These are phyloP conservation scores for Protomyces inundatus DNA, from an alignment of 1,139 yeast genomes.

Conservation along the genomic window DNA sequence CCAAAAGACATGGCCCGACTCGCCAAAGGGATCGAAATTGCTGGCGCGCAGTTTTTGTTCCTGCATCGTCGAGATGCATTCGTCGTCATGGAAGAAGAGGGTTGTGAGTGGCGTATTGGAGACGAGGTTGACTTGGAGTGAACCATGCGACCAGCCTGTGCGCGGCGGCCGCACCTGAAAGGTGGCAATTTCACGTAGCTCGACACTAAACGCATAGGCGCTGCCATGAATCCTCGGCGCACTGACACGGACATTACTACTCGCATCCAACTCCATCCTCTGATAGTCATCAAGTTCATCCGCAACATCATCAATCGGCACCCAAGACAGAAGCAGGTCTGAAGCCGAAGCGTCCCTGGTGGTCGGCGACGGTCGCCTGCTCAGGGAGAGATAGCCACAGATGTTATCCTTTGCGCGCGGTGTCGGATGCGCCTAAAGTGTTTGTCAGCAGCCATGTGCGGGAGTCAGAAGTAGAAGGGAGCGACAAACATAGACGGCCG, in stretches of 20 bases:
- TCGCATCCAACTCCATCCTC: conserved; percentile 11
- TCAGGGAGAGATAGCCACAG: conserved; percentile 50
- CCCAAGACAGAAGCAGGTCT: conserved; percentile 16
- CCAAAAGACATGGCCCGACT: conserved; percentile 63
- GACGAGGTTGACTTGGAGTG: conserved; percentile 63
- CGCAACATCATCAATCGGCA: conserved; percentile 3
- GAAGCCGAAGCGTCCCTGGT: conserved; percentile 10
- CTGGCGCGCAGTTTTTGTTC: conserved; percentile 56
- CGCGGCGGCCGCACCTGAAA: conserved; percentile 80
- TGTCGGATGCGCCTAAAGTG: conserved; percentile 57
- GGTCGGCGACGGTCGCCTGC: conserved; percentile 21
- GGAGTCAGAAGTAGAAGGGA: background rate
- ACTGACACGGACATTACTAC: conserved; percentile 7
- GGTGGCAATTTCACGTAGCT: conserved; percentile 61
- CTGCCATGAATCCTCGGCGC: conserved; percentile 5
- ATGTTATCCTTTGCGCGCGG: conserved; percentile 67
- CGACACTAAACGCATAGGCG: conserved; percentile 59
- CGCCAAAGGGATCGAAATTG: conserved; percentile 64
- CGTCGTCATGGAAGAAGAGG: conserved; percentile 86
- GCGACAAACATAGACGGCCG: conserved; percentile 51
- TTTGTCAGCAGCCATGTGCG: background rate
- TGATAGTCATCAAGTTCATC: conserved; percentile 20
- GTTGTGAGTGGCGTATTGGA: conserved; percentile 68
- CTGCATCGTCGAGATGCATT: conserved; percentile 64
- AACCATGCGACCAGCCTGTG: conserved; percentile 88